Conservation (phyloP, 192 early-diverging fungal genomes). For the Backusella westeae region DNA sequence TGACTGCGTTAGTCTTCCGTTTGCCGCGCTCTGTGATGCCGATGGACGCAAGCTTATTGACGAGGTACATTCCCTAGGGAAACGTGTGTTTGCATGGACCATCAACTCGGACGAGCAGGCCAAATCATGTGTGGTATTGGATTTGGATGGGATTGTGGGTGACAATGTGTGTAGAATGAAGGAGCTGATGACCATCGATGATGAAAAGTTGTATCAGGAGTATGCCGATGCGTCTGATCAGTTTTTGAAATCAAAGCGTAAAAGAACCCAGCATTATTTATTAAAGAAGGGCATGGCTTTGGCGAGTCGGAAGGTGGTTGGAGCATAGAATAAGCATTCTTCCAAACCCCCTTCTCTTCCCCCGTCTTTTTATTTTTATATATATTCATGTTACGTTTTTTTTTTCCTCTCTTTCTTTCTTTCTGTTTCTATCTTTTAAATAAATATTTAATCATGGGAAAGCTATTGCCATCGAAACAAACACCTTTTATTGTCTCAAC, state of each 20-base stretch:
- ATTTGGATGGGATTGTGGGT: slow-evolving; percentile 48
- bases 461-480: neutral
- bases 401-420: neutral
- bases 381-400: neutral
- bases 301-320: slow-evolving; percentile 19
- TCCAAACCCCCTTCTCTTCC: neutral
- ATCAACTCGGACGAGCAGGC: slow-evolving; percentile 39
- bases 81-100: slow-evolving; percentile 49
- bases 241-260: neutral
- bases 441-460: neutral
- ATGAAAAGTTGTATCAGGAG: neutral
- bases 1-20: slow-evolving; percentile 43
- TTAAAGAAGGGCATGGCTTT: slow-evolving; percentile 1
- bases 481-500: neutral
- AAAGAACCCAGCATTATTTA: neutral
- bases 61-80: slow-evolving; percentile 46
- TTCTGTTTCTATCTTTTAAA: neutral
- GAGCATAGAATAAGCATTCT: slow-evolving; percentile 7
- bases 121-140: slow-evolving; percentile 39
- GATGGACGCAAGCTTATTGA: slow-evolving; percentile 46
- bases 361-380: neutral
- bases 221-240: neutral
- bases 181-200: neutral
- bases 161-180: slow-evolving; percentile 36
- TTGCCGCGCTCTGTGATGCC: slow-evolving; percentile 29